Evolutionary conservation across 1,139 yeast genomes (phyloP).

Genomic region (Blastobotrys buckinghamii): DNA sequence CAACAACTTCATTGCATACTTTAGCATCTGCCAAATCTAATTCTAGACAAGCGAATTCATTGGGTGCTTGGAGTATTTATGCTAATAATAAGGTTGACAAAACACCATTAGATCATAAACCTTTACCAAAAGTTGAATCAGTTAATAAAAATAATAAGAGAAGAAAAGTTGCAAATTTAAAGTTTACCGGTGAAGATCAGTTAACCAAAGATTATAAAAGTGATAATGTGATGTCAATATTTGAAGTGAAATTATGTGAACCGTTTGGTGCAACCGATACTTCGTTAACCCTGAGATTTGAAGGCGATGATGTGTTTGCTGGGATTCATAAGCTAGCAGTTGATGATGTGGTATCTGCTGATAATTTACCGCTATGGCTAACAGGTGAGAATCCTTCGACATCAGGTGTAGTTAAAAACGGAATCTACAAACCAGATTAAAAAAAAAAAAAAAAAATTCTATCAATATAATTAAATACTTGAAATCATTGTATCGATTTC

Average conservation of each 20-base stretch:
- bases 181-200: constrained; percentile 23
- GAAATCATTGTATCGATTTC: constrained; percentile 23
- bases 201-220: constrained; percentile 21
- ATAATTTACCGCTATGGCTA: constrained; percentile 63
- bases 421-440: constrained; percentile 20
- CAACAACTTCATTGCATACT: constrained; percentile 49
- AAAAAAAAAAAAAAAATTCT: too few relatives aligned
- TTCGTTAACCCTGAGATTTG: constrained; percentile 44
- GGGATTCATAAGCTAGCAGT: constrained; percentile 74
- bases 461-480: constrained; percentile 1
- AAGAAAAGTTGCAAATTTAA: constrained; percentile 23
- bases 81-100: constrained; percentile 26
- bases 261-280: constrained; percentile 26
- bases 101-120: constrained; percentile 18
- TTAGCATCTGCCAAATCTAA: constrained; percentile 52
- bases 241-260: constrained; percentile 41
- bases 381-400: constrained; percentile 66
- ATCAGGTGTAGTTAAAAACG: constrained; percentile 46
- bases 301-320: constrained; percentile 74
- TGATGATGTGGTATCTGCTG: constrained; percentile 46
- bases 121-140: neutral
- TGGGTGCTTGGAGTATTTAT: constrained; percentile 28
- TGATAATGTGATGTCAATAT: constrained; percentile 47
- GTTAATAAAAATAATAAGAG: constrained; percentile 1
- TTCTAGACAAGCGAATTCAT: constrained; percentile 33